phyloP scores from a whole-genome alignment of 169 alveolate species.

The Cryptosporidium viatorum region DNA sequence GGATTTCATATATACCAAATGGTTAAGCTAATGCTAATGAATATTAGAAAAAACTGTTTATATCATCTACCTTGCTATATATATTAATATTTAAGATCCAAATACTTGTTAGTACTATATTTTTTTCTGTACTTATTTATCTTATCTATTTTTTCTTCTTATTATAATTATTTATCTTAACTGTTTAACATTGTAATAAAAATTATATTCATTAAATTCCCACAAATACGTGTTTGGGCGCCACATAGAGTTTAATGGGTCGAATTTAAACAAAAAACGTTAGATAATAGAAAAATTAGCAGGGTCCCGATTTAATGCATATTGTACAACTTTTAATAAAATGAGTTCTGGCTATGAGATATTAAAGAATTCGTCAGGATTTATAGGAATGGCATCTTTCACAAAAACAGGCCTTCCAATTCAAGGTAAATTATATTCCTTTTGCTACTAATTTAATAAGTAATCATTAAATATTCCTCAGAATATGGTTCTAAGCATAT shows the following conservation, averaged over 20 bases:
- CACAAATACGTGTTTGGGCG: background rate
- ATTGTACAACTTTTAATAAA: background rate
- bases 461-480: background rate
- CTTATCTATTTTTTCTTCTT: too few species aligned
- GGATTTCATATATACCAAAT: background rate
- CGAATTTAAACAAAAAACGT: background rate
- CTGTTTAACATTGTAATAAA: too few species aligned
- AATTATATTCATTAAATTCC: background rate
- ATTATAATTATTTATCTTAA: too few species aligned
- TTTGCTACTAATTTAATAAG: background rate
- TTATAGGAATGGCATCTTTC: constrained; percentile 63
- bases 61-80: background rate
- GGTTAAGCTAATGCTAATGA: background rate
- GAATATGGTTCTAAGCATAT: constrained; percentile 44
- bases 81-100: background rate
- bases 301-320: background rate
- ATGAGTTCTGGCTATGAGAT: background rate
- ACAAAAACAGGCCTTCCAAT: constrained; percentile 62
- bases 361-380: constrained; percentile 24
- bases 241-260: background rate
- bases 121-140: too few species aligned
- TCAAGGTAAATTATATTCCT: constrained; percentile 7
- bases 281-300: too few species aligned
- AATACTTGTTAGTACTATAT: too few species aligned
- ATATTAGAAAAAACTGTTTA: background rate